A percentile compares a stretch with the other conserved stretches of the same genome.
These are phyloP conservation scores for Thraustotheca clavata DNA, from an alignment of 352 stramenopile genomes.

Conservation along the genomic window DNA sequence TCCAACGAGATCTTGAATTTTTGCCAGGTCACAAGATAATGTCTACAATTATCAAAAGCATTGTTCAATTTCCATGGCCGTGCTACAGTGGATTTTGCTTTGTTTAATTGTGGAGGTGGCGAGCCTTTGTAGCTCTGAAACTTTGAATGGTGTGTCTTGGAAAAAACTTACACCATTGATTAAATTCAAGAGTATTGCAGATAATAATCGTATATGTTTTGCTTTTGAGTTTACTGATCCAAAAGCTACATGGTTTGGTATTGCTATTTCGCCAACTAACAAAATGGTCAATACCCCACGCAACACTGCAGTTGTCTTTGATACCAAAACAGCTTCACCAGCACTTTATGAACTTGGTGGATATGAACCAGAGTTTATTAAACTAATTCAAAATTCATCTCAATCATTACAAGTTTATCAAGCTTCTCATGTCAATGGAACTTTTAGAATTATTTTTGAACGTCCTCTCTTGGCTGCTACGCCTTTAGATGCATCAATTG, in stretches of 20 bases:
- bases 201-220: neutral
- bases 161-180: too few species aligned
- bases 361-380: neutral
- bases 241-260: slow-evolving; percentile 10
- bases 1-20: too few species aligned
- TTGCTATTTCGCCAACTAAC: slow-evolving; percentile 35
- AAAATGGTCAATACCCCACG: slow-evolving; percentile 59
- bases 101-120: too few species aligned
- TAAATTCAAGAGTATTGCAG: neutral
- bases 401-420: neutral
- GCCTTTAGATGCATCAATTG: neutral
- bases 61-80: too few species aligned
- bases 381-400: neutral
- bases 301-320: slow-evolving; percentile 68
- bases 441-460: neutral
- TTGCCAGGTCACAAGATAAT: too few species aligned
- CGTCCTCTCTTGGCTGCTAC: neutral
- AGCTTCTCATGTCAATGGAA: neutral
- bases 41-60: too few species aligned
- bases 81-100: too few species aligned
- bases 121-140: too few species aligned
- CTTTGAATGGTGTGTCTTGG: too few species aligned
- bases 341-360: neutral
- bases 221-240: neutral
- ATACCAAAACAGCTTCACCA: slow-evolving; percentile 19